Percentiles rank a stretch among this genome's conserved stretches.
phyloP scores from a whole-genome alignment of 129 eudicot species.

The Smallanthus sonchifolius region DNA sequence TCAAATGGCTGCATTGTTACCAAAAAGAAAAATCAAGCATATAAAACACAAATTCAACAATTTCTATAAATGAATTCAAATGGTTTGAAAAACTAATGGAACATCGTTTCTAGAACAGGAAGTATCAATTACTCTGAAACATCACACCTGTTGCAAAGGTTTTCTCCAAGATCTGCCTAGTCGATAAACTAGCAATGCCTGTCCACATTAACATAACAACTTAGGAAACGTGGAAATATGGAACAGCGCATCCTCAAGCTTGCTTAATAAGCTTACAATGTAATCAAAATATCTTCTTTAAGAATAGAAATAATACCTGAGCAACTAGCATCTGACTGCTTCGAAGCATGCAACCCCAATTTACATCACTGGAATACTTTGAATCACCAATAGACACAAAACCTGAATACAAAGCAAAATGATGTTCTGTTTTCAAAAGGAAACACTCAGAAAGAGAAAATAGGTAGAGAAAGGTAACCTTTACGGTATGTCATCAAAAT shows the following conservation, averaged over 20 bases:
- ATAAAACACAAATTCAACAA: neutral
- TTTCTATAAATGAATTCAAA: neutral
- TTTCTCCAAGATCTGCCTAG: conserved; percentile 96
- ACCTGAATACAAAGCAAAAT: conserved; percentile 39
- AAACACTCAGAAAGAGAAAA: neutral
- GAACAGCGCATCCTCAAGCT: neutral
- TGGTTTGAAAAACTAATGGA: neutral
- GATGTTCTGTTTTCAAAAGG: neutral
- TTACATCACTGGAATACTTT: conserved; percentile 77
- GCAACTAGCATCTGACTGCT: conserved; percentile 99
- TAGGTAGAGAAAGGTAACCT: conserved; percentile 36
- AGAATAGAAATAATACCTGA: conserved; percentile 45
- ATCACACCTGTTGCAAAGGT: conserved; percentile 54
- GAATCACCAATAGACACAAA: conserved; percentile 75
- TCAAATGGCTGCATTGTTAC: conserved; percentile 56
- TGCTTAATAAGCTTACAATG: neutral
- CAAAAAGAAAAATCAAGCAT: conserved; percentile 6
- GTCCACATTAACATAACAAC: conserved; percentile 7
- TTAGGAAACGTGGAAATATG: neutral
- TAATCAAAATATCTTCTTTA: neutral
- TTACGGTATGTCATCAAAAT: conserved; percentile 83
- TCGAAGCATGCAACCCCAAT: conserved; percentile 99
- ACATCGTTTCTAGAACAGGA: no score
- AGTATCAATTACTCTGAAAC: neutral
- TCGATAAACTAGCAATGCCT: conserved; percentile 69